These are phyloP conservation scores for Cystobasidium pallidum DNA, from an alignment of 1,284 basidiomycete species.

Conservation along the genomic window DNA sequence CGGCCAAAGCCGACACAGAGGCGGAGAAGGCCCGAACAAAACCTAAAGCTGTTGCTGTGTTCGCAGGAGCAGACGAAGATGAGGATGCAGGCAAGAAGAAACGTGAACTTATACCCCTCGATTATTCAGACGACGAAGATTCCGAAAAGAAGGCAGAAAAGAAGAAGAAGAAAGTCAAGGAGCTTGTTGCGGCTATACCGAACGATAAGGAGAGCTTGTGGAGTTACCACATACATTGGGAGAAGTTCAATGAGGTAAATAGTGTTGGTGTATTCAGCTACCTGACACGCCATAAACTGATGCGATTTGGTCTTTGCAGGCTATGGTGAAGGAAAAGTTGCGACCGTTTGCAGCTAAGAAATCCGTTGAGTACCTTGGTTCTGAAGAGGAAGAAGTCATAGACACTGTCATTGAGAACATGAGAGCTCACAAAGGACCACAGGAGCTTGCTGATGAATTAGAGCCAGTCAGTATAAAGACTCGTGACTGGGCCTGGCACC, in stretches of 20 bases:
- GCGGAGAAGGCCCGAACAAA: slow-evolving; percentile 45
- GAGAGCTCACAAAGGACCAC: slow-evolving; percentile 51
- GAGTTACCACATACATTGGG: slow-evolving; percentile 51
- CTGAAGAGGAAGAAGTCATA: slow-evolving; percentile 54
- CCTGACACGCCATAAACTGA: background rate
- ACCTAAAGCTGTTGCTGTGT: slow-evolving; percentile 48
- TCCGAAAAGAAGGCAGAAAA: slow-evolving; percentile 48
- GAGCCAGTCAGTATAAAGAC: slow-evolving; percentile 52
- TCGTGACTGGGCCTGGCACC: no score
- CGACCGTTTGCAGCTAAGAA: slow-evolving; percentile 52
- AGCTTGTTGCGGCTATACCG: slow-evolving; percentile 52
- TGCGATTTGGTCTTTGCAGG: slow-evolving; percentile 42
- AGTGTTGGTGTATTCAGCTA: background rate
- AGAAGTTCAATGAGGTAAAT: slow-evolving; percentile 52
- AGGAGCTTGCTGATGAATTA: slow-evolving; percentile 54
- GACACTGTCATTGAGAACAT: slow-evolving; percentile 53
- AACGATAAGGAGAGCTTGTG: slow-evolving; percentile 50
- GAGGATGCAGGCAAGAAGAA: slow-evolving; percentile 51
- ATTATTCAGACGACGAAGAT: slow-evolving; percentile 55
- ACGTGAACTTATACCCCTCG: slow-evolving; percentile 53
- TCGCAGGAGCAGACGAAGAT: slow-evolving; percentile 53
- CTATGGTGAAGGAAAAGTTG: slow-evolving; percentile 51
- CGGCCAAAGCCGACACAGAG: slow-evolving; percentile 15
- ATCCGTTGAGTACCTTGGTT: slow-evolving; percentile 54
- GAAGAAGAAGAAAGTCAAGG: slow-evolving; percentile 49